Conservation (phyloP, 176 grass and related monocot genomes). For the Dendrocalamus sinicus region DNA sequence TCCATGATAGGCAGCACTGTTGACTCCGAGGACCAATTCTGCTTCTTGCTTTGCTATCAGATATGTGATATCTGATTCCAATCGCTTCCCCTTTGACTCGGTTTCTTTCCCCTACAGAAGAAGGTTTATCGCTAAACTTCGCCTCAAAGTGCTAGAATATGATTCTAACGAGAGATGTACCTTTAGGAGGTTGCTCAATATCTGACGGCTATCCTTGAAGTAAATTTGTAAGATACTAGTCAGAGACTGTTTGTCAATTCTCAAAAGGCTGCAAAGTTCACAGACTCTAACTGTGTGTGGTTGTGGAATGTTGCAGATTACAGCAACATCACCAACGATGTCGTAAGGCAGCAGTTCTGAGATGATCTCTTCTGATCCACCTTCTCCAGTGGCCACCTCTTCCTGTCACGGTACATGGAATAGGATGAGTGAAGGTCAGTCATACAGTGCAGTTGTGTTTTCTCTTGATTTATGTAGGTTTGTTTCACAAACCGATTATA, state of each 20-base stretch:
- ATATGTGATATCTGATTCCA: constrained; percentile 70
- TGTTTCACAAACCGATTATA: background rate
- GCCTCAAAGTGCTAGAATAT: background rate
- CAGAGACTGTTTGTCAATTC: constrained; percentile 87
- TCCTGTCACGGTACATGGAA: constrained; percentile 44
- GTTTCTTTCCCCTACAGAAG: constrained; percentile 53
- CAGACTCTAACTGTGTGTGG: constrained; percentile 65
- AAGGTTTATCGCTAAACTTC: background rate
- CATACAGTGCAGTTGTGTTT: background rate
- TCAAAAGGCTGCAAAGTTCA: constrained; percentile 78
- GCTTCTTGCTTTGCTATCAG: constrained; percentile 88
- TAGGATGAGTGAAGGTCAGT: background rate
- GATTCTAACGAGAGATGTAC: constrained; percentile 12
- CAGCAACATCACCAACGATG: constrained; percentile 68
- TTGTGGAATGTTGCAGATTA: constrained; percentile 75
- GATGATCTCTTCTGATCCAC: constrained; percentile 57
- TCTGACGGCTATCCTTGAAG: constrained; percentile 74
- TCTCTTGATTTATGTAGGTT: constrained; percentile 1
- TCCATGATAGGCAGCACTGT: constrained; percentile 80
- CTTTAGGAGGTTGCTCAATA: constrained; percentile 85
- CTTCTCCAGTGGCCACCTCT: constrained; percentile 53
- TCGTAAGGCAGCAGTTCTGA: constrained; percentile 68
- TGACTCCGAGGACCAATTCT: constrained; percentile 73
- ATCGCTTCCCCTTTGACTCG: constrained; percentile 59
- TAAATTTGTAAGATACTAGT: constrained; percentile 72